These are phyloP conservation scores for Hibiscus syriacus DNA, from an alignment of 345 rosid genomes.

Conservation along the genomic window DNA sequence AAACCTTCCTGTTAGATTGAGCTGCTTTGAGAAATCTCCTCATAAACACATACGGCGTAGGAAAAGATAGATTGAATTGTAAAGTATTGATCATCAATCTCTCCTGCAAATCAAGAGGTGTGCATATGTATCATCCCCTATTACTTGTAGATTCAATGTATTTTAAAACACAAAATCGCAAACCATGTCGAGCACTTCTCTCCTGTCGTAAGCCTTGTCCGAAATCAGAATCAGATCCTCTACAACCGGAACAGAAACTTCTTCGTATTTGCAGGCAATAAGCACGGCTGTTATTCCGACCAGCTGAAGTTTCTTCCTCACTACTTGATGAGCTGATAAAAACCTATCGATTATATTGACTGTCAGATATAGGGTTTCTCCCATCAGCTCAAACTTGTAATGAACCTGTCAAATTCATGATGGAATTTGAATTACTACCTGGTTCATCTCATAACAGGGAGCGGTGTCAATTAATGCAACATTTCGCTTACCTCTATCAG, in stretches of 20 bases:
- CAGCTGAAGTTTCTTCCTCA: slow-evolving; percentile 89
- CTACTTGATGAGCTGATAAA: slow-evolving; percentile 49
- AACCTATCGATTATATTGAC: slow-evolving; percentile 92
- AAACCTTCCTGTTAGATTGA: slow-evolving; percentile 76
- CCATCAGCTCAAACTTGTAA: slow-evolving; percentile 97
- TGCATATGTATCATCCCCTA: background rate
- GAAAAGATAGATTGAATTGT: slow-evolving; percentile 68
- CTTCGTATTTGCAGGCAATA: slow-evolving; percentile 96
- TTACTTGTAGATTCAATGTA: background rate
- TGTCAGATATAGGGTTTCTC: slow-evolving; percentile 84
- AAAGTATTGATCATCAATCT: slow-evolving; percentile 64
- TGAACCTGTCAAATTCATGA: slow-evolving; percentile 59
- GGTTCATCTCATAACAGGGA: background rate
- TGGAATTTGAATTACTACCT: background rate
- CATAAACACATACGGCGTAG: slow-evolving; percentile 93
- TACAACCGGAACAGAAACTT: slow-evolving; percentile 90
- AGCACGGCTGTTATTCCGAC: slow-evolving; percentile 95
- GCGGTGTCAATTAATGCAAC: background rate
- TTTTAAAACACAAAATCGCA: background rate
- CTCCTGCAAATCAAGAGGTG: slow-evolving; percentile 49
- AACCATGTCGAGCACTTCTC: slow-evolving; percentile 83
- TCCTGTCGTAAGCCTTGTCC: slow-evolving; percentile 78
- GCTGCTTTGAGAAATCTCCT: slow-evolving; percentile 86
- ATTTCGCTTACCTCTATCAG: slow-evolving; percentile 60
- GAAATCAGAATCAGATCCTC: slow-evolving; percentile 89